Evolutionary conservation across 805 yeast species (phyloP), one percentile per base, ranked within the genome.

Genomic region (Candida gorgasii): DNA sequence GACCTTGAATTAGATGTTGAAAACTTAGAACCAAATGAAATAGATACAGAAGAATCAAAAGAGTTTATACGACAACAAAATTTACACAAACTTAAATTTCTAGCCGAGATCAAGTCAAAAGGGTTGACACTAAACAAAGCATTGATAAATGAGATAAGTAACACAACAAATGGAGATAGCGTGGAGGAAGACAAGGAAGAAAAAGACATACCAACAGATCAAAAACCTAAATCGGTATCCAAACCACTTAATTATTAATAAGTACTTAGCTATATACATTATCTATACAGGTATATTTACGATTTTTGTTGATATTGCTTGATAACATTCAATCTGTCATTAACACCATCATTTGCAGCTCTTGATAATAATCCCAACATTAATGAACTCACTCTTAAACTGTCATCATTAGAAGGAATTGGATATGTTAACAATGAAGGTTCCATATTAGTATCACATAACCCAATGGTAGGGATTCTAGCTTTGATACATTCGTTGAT

Each of bases 351-450:
- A 60, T 85, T 82, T 20, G 93, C 98, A 12, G 97, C 90, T 57
- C 77, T 83, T 16, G 93, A 82, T 47, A 93, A 73, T 14, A 90
- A 82, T 45, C 98, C 97, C 42, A 81, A 69, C 52, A 93, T 76
- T 50, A 93, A 71, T 49, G 87, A 84, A 8, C 85, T 80, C 6
- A 95, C 78, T 62, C 99, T 79, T 45, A 80, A 68, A 6, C 95
- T 84, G 61, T 90, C 97, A 62, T 93, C 98, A 61, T 93, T 93
- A 49, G 95, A 95, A 13, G 98, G 98, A 51, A 93, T 86, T 39
- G 98, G 95, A 59, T 93, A 93, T 1, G 97, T 89, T 41, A 92
- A 86, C 52, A 85, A 68, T 12, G 86, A 78, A 7, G 97, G 95
- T 59, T 93, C 97, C 61, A 86, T 82, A 64, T 93, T 92, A 16